Conservation (phyloP, 2,329 filamentous ascomycete genomes). For the Pseudodiploospora longispora region DNA sequence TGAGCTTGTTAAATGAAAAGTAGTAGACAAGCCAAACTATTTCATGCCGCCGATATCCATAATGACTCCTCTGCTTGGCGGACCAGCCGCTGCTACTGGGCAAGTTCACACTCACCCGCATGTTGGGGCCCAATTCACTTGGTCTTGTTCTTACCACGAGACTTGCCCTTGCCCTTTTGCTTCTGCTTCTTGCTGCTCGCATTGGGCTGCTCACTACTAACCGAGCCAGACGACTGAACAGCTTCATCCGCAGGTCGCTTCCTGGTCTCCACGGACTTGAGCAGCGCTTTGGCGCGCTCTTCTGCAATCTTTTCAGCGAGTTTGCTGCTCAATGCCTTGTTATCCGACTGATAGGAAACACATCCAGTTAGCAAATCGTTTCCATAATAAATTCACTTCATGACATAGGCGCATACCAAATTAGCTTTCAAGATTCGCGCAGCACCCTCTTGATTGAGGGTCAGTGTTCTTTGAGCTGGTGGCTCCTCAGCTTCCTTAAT, state of each 20-base stretch:
- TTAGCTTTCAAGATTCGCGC: slow-evolving; percentile 76
- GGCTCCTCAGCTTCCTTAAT: slow-evolving; percentile 69
- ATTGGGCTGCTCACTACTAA: slow-evolving; percentile 7
- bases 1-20: no score
- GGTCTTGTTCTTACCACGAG: slow-evolving; percentile 17
- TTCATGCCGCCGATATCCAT: no score
- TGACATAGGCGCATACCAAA: slow-evolving; percentile 46
- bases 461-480: slow-evolving; percentile 42
- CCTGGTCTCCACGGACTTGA: slow-evolving; percentile 38
- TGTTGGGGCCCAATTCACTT: no score
- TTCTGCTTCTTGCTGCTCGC: slow-evolving; percentile 27
- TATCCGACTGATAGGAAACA: slow-evolving; percentile 31
- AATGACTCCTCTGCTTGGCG: no score
- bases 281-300: slow-evolving; percentile 44
- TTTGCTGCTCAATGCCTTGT: slow-evolving; percentile 43
- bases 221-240: slow-evolving; percentile 15
- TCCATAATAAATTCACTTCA: neutral
- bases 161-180: slow-evolving; percentile 22
- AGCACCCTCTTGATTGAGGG: slow-evolving; percentile 67
- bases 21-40: no score
- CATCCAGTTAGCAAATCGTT: slow-evolving; percentile 7
- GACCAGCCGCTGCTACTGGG: no score
- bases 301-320: slow-evolving; percentile 49
- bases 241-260: slow-evolving; percentile 33
- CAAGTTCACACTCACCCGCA: no score